A percentile compares a stretch with the other conserved stretches of the same genome.
These are phyloP conservation scores for Dimargaris cristalligena DNA, from an alignment of 192 early-diverging fungal genomes.

Conservation along the genomic window DNA sequence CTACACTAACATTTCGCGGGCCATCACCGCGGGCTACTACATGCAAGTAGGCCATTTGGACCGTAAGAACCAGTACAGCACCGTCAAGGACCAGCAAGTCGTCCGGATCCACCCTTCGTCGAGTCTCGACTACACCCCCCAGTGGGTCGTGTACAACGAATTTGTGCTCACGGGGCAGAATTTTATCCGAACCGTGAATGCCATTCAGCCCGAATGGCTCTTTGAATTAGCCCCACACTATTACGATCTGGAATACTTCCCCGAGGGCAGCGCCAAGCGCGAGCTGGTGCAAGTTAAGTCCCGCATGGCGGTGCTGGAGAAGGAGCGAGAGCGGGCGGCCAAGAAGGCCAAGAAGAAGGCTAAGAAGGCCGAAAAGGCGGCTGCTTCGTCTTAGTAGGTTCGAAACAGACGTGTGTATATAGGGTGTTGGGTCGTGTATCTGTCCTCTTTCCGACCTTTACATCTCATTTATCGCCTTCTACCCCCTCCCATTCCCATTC, in stretches of 20 bases:
- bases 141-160: slow-evolving; percentile 99
- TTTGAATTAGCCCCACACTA: slow-evolving; percentile 73
- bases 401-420: too few relatives aligned
- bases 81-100: slow-evolving; percentile 93
- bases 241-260: slow-evolving; percentile 83
- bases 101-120: slow-evolving; percentile 89
- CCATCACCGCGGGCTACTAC: slow-evolving; percentile 85
- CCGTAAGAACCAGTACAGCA: slow-evolving; percentile 73
- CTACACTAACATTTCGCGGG: slow-evolving; percentile 77
- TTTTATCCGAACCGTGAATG: slow-evolving; percentile 88
- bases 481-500: too few relatives aligned
- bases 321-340: slow-evolving; percentile 5
- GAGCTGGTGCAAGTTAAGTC: slow-evolving; percentile 52
- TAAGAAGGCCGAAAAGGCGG: too few relatives aligned
- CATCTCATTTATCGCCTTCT: too few relatives aligned
- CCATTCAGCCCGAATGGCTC: slow-evolving; percentile 73
- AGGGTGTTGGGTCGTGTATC: too few relatives aligned
- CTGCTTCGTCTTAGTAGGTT: too few relatives aligned
- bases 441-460: too few relatives aligned
- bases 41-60: slow-evolving; percentile 97
- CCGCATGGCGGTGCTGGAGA: slow-evolving; percentile 23
- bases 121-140: slow-evolving; percentile 74
- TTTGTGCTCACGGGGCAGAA: slow-evolving; percentile 93
- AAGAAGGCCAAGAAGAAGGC: slow-evolving; percentile 27
- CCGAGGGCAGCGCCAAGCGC: slow-evolving; percentile 79